These are phyloP conservation scores for Cercospora brassicicola DNA, from an alignment of 2,329 filamentous ascomycete species.

Conservation along the genomic window DNA sequence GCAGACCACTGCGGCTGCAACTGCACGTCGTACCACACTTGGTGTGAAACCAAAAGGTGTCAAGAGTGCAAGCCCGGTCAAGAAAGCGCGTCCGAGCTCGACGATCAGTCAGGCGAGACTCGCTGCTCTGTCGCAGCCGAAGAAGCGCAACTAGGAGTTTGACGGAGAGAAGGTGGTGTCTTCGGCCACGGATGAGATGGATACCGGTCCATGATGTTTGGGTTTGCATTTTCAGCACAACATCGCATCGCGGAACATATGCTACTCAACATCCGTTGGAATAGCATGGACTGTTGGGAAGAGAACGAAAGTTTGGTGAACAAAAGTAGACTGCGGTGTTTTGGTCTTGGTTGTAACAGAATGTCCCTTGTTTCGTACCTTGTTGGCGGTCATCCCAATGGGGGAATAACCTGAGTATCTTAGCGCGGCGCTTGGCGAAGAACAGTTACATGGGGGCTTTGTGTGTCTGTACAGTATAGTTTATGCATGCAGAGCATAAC, in stretches of 20 bases:
- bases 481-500: not conserved
- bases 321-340: constrained; percentile 1
- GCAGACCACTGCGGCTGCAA: constrained; percentile 19
- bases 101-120: constrained; percentile 37
- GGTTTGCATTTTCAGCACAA: not conserved
- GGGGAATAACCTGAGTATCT: not conserved
- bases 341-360: not conserved
- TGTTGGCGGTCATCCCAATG: constrained; percentile 1
- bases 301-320: not conserved
- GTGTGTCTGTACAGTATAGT: constrained; percentile 1
- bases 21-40: constrained; percentile 32
- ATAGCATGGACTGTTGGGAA: not conserved
- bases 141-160: constrained; percentile 25
- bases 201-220: not conserved
- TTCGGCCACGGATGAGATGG: constrained; percentile 2
- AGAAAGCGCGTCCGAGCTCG: constrained; percentile 24
- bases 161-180: not conserved
- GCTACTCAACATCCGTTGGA: not conserved
- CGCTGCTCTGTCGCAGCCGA: constrained; percentile 38
- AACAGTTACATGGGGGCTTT: not conserved
- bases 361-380: not conserved
- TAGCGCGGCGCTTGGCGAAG: constrained; percentile 2
- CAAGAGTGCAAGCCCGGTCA: constrained; percentile 27
- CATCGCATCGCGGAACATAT: not conserved
- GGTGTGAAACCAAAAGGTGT: constrained; percentile 39